A percentile compares a stretch with the other conserved stretches of the same genome.
Conservation (phyloP, 2,329 filamentous ascomycete genomes). For the Epichloe sp. region DNA sequence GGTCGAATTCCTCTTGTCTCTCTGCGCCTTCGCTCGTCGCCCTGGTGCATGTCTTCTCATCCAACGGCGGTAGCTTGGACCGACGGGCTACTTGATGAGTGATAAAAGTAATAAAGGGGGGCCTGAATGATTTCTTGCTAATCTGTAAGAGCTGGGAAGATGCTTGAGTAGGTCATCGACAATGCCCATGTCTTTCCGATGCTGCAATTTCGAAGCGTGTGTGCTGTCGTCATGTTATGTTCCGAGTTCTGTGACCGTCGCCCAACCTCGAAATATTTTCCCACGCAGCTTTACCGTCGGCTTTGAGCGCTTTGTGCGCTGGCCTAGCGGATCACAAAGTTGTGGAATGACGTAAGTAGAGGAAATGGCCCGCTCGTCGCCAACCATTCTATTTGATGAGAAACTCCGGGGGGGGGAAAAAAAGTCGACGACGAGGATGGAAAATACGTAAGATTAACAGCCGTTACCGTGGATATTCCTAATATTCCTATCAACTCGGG, state of each 20-base stretch:
- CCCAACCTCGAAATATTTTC: neutral
- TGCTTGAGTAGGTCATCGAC: neutral
- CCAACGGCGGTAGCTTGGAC: neutral
- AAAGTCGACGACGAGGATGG: neutral
- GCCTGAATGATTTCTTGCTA: neutral
- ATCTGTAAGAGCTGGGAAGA: neutral
- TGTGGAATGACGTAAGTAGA: neutral
- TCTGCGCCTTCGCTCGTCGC: no score
- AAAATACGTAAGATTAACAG: neutral
- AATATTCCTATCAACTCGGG: neutral
- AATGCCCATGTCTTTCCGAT: neutral
- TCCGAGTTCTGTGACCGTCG: neutral
- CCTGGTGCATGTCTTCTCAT: neutral
- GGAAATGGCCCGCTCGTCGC: conserved; percentile 1
- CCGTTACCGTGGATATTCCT: neutral
- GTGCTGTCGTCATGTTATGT: neutral
- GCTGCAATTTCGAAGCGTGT: neutral
- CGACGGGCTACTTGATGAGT: neutral
- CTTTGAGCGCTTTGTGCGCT: neutral
- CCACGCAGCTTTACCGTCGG: neutral
- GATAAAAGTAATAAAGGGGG: no score
- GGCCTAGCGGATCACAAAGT: neutral
- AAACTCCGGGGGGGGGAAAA: neutral
- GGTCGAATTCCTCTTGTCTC: neutral
- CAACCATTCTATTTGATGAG: neutral